phyloP scores from a whole-genome alignment of 2,329 filamentous ascomycete species.

The Botrytis byssoidea region DNA sequence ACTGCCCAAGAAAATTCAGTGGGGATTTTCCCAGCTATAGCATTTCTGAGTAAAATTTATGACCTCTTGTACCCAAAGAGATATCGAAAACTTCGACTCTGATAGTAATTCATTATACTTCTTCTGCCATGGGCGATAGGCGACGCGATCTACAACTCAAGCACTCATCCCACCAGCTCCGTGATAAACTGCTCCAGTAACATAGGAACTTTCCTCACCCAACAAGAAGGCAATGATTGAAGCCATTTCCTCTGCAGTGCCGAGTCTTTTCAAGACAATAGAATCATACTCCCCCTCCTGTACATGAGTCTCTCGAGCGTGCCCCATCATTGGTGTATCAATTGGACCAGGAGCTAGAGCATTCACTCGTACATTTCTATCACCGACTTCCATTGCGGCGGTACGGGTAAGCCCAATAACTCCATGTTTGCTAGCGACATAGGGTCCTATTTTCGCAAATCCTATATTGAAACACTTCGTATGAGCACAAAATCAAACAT shows the following conservation, averaged over 20 bases:
- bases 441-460: conserved; percentile 37
- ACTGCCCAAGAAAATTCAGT: background rate
- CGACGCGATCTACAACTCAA: conserved; percentile 10
- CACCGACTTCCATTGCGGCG: conserved; percentile 30
- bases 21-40: background rate
- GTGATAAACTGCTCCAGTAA: conserved; percentile 35
- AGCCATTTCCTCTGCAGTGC: conserved; percentile 48
- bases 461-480: conserved; percentile 36
- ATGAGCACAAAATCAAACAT: conserved; percentile 15
- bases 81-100: fast-evolving
- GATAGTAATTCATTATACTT: background rate
- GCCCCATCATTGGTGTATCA: conserved; percentile 49
- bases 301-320: conserved; percentile 27
- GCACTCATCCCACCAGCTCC: conserved; percentile 36
- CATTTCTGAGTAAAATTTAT: background rate
- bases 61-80: no score
- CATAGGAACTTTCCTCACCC: conserved; percentile 38
- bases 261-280: conserved; percentile 43
- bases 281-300: conserved; percentile 39
- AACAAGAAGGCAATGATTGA: conserved; percentile 47
- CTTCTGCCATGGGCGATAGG: fast-evolving
- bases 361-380: conserved; percentile 43
- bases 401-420: conserved; percentile 43
- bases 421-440: conserved; percentile 40
- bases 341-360: conserved; percentile 44